These are phyloP conservation scores for Luzula sylvatica DNA, from an alignment of 176 grass and related monocot genomes.

Conservation along the genomic window DNA sequence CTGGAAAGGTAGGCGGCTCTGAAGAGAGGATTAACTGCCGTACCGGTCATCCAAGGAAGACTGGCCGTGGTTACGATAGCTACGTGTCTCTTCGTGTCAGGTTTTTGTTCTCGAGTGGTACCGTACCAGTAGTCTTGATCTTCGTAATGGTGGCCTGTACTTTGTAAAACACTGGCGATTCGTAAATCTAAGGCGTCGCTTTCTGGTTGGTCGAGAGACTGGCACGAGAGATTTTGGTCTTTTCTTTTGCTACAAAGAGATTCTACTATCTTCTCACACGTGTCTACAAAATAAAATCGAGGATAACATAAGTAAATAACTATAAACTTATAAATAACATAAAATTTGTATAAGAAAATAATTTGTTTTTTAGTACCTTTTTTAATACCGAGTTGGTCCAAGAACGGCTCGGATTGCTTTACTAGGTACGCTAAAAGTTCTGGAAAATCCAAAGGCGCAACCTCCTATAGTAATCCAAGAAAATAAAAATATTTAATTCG, in stretches of 20 bases:
- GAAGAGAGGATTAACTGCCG: conserved; percentile 94
- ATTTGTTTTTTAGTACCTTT: conserved; percentile 45
- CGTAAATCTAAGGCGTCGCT: conserved; percentile 53
- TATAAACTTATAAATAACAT: conserved; percentile 6
- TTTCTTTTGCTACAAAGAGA: conserved; percentile 58
- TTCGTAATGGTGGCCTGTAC: conserved; percentile 69
- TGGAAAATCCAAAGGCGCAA: conserved; percentile 62
- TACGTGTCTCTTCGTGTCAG: conserved; percentile 47
- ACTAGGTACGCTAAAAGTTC: conserved; percentile 85
- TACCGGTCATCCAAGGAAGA: conserved; percentile 99
- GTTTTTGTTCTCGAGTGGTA: conserved; percentile 27
- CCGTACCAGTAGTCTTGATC: conserved; percentile 56
- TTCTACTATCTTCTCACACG: conserved; percentile 63
- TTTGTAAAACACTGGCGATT: conserved; percentile 82
- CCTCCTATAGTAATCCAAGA: conserved; percentile 38
- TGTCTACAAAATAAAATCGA: conserved; percentile 38
- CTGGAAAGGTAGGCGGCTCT: conserved; percentile 87
- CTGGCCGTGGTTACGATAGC: conserved; percentile 94
- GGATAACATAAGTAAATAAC: background rate
- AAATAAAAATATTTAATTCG: background rate
- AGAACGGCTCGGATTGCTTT: conserved; percentile 83
- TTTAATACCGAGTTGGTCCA: conserved; percentile 87
- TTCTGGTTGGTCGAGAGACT: conserved; percentile 33
- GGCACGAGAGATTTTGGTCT: conserved; percentile 35
- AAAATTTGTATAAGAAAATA: too few species aligned